phyloP scores from a whole-genome alignment of 2,329 filamentous ascomycete species.

The Diaporthe vaccinii region DNA sequence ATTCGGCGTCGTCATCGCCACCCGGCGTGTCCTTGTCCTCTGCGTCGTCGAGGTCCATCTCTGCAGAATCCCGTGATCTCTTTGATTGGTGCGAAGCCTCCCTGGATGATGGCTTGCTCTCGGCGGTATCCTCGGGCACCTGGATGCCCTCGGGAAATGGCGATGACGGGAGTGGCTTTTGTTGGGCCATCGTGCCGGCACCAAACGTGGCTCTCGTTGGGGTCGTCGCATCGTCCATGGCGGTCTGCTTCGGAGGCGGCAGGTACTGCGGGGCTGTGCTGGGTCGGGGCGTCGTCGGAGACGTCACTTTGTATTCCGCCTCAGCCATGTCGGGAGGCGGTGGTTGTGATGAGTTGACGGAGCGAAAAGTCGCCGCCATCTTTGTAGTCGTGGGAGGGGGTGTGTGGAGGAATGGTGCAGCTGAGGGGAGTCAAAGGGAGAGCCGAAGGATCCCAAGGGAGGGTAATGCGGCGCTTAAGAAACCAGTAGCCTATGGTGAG shows the following conservation, averaged over 20 bases:
- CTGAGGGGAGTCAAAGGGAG: conserved; percentile 41
- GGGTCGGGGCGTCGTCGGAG: conserved; percentile 51
- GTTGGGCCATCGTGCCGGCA: conserved; percentile 56
- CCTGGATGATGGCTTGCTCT: conserved; percentile 60
- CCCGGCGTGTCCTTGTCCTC: conserved; percentile 70
- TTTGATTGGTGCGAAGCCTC: conserved; percentile 73
- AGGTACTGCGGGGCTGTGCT: conserved; percentile 49
- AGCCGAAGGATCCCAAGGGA: conserved; percentile 41
- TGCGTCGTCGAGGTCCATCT: conserved; percentile 83
- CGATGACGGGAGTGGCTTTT: conserved; percentile 67
- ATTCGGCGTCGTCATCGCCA: conserved; percentile 64
- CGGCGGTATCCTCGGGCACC: conserved; percentile 58
- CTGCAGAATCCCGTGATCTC: conserved; percentile 74
- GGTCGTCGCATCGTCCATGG: conserved; percentile 66
- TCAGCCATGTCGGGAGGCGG: conserved; percentile 61
- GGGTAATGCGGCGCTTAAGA: conserved; percentile 46
- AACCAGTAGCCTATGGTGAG: conserved; percentile 46
- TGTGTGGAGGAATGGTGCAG: conserved; percentile 23
- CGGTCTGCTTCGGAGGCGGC: conserved; percentile 44
- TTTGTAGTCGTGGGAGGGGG: conserved; percentile 37
- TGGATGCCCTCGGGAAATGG: conserved; percentile 65
- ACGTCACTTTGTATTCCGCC: conserved; percentile 67
- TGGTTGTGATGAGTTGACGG: conserved; percentile 66
- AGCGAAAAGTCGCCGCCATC: conserved; percentile 71
- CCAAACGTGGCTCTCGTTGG: conserved; percentile 73